Conservation (phyloP, 1,284 basidiomycete species). For the Chondrostereum purpureum region DNA sequence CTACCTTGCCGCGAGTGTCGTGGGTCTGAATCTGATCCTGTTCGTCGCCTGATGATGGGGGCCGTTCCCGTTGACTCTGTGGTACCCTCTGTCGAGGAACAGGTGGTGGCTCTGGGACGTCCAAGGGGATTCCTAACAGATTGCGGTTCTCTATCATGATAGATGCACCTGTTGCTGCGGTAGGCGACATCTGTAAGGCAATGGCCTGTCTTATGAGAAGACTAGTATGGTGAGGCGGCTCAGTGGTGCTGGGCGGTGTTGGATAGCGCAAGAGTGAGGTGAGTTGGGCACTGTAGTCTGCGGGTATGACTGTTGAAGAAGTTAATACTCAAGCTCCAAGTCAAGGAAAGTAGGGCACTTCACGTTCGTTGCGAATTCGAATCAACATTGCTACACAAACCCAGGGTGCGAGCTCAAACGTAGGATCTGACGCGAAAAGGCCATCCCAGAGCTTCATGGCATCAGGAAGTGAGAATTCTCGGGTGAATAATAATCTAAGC, state of each 20-base stretch:
- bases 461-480: slow-evolving; percentile 75
- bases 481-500: slow-evolving; percentile 84
- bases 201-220: slow-evolving; percentile 80
- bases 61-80: slow-evolving; percentile 15
- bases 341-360: slow-evolving; percentile 9
- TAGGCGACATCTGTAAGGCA: slow-evolving; percentile 69
- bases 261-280: slow-evolving; percentile 84
- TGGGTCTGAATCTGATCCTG: background rate
- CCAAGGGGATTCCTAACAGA: slow-evolving; percentile 62
- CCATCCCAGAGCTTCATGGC: slow-evolving; percentile 87
- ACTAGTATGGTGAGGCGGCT: slow-evolving; percentile 45
- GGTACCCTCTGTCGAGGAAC: slow-evolving; percentile 31
- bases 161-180: slow-evolving; percentile 64
- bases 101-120: slow-evolving; percentile 49
- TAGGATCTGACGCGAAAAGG: slow-evolving; percentile 77
- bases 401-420: slow-evolving; percentile 71
- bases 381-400: slow-evolving; percentile 89
- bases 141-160: slow-evolving; percentile 78
- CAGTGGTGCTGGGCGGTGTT: slow-evolving; percentile 30
- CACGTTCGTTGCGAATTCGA: slow-evolving; percentile 81
- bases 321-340: slow-evolving; percentile 11
- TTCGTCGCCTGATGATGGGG: slow-evolving; percentile 13
- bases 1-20: slow-evolving; percentile 35
- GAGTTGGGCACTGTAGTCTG: slow-evolving; percentile 81
- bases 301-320: slow-evolving; percentile 59